phyloP scores from a whole-genome alignment of 2,329 filamentous ascomycete species.

The Geoglossum cookeanum region DNA sequence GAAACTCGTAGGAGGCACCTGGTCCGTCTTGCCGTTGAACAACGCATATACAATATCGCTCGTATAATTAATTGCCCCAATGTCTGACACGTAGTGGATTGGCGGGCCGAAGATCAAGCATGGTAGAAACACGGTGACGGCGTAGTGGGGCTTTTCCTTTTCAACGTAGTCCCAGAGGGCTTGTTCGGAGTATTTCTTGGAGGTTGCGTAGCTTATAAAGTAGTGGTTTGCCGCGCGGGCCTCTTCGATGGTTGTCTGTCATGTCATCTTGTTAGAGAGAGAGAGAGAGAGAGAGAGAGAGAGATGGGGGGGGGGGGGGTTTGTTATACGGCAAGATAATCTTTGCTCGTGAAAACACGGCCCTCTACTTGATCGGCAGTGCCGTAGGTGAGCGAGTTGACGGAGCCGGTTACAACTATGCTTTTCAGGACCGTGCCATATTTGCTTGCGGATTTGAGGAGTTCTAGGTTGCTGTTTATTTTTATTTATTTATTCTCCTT shows the following conservation, averaged over 20 bases:
- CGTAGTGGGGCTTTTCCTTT: conserved; percentile 26
- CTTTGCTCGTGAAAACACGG: neutral
- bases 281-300: too few species aligned
- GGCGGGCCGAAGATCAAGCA: conserved; percentile 36
- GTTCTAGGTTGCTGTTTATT: conserved; percentile 15
- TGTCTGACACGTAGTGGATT: conserved; percentile 25
- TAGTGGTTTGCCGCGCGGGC: neutral
- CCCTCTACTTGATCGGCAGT: neutral
- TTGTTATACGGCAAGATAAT: neutral
- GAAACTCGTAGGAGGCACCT: conserved; percentile 20
- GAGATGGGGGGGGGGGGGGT: too few species aligned
- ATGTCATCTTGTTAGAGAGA: too few species aligned
- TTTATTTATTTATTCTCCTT: neutral
- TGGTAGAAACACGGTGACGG: conserved; percentile 34
- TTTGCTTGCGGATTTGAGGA: conserved; percentile 2
- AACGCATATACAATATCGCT: conserved; percentile 31
- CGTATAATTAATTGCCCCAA: conserved; percentile 31
- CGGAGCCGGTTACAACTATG: conserved; percentile 20
- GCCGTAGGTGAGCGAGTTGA: conserved; percentile 24
- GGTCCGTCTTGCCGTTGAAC: conserved; percentile 30
- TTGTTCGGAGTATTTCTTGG: conserved; percentile 35
- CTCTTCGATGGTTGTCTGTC: neutral
- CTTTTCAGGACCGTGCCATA: neutral
- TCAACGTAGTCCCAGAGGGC: conserved; percentile 34
- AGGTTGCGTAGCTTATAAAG: conserved; percentile 28